Conservation (phyloP, 1,139 yeast genomes). For the Geotrichum australiense region DNA sequence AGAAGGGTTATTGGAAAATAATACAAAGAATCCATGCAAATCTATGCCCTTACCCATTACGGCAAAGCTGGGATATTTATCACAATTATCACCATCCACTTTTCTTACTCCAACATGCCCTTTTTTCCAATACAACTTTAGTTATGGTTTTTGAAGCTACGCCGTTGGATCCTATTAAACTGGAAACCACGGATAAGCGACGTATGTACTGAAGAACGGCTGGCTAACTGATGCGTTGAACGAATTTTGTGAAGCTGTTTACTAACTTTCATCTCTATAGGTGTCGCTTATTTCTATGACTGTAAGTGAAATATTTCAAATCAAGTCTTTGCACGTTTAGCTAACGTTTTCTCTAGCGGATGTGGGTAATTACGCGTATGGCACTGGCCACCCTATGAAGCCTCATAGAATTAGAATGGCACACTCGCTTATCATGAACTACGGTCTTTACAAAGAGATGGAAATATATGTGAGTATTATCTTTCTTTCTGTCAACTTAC, state of each 20-base stretch:
- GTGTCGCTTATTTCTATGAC: slow-evolving; percentile 61
- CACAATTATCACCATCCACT: too few species aligned
- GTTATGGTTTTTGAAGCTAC: slow-evolving; percentile 26
- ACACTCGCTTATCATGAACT: slow-evolving; percentile 92
- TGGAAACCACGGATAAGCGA: slow-evolving; percentile 52
- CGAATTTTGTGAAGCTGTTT: slow-evolving; percentile 4
- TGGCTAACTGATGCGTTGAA: neutral
- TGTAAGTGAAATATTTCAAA: slow-evolving; percentile 22
- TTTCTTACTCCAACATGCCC: too few species aligned
- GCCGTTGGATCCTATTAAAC: slow-evolving; percentile 55
- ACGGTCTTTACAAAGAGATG: slow-evolving; percentile 94
- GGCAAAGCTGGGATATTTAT: too few species aligned
- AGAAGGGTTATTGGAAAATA: too few species aligned
- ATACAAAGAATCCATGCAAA: too few species aligned
- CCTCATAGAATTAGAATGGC: slow-evolving; percentile 99
- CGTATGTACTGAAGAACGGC: slow-evolving; percentile 32
- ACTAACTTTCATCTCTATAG: slow-evolving; percentile 23
- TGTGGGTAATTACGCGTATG: slow-evolving; percentile 95
- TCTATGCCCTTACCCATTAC: too few species aligned
- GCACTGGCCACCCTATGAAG: slow-evolving; percentile 98
- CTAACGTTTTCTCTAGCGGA: slow-evolving; percentile 44
- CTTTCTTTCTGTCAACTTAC: neutral
- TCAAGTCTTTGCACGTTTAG: neutral
- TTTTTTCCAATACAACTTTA: too few species aligned
- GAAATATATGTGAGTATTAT: slow-evolving; percentile 58